Evolutionary conservation across 208 protist species (phyloP).

Genomic region (Angomonas desouzai): DNA sequence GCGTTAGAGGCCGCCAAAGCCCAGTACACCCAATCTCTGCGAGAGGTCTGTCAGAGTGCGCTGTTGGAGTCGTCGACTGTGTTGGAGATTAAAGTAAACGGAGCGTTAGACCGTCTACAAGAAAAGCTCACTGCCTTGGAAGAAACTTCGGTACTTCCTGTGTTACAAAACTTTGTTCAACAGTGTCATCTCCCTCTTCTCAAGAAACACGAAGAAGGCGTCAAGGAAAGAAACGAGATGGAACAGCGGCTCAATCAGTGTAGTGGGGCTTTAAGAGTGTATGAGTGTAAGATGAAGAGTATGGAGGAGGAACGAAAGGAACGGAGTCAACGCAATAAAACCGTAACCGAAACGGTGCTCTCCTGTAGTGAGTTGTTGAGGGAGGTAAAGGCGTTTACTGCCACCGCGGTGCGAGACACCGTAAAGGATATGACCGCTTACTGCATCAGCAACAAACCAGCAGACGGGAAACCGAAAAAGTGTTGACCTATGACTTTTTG

Average conservation of each 20-base stretch:
- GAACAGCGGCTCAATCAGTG: neutral
- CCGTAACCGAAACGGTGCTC: neutral
- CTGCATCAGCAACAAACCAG: neutral
- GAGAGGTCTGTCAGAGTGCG: neutral
- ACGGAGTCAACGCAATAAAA: neutral
- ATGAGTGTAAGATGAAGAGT: neutral
- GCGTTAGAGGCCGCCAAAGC: neutral
- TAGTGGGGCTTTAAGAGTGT: neutral
- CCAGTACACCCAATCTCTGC: neutral
- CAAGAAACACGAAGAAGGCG: neutral
- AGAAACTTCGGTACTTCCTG: neutral
- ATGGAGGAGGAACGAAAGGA: neutral
- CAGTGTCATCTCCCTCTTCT: neutral
- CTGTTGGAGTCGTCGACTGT: neutral
- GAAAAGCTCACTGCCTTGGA: neutral
- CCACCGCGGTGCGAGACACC: constrained; percentile 7
- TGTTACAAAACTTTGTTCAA: neutral
- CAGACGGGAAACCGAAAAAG: constrained; percentile 1
- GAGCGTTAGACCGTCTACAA: neutral
- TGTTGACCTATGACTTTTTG: constrained; percentile 31
- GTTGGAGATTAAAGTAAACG: neutral
- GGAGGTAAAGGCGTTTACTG: neutral
- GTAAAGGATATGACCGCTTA: neutral
- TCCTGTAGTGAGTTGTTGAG: neutral
- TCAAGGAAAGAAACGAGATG: neutral